Evolutionary conservation across 495 filamentous ascomycete species (phyloP), one percentile per base, ranked within the genome.

Genomic region (Neurospora sp.): DNA sequence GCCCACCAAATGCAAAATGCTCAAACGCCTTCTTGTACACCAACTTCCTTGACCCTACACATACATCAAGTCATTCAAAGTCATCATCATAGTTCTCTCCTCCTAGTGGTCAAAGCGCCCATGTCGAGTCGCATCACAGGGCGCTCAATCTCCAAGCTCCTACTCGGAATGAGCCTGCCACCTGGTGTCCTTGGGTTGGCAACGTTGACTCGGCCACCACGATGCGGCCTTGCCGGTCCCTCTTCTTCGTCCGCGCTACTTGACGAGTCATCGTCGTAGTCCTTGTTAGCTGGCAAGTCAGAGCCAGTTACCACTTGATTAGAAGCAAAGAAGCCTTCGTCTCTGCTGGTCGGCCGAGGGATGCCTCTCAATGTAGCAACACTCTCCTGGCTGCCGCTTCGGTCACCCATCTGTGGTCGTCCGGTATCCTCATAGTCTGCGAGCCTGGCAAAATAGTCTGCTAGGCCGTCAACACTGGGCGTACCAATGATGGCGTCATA

Each of bases 401-500:
- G 53, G 53, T 65, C 53, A 65, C 53, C 53, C 53, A 65, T 22
- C 9, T 35, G 27, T 37, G 44, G 59, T 22, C 78, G 79, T 35
- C 82, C 80, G 22, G 79, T 77, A 10, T 82, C 80, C 41, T 85
- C 81, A 53, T 85, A 86, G 16, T 79, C 79, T 9, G 82, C 83
- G 20, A 86, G 74, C 8, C 84, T 87, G 1, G 90, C 86, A 77
- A 99, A 99, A 77, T 99, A 99, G 76, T 97, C 96, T 2, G 94
- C 93, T 16, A 99, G 83, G 0, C 93, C 90, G 71, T 92, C 91
- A n/a, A 90, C 87, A 71, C 89, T 89, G n/a, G 88, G 88, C 71
- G 93, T 87, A 44, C 91, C 92, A n/a, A 97, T 89, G 69, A 98
- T 91, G 37, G 84, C 84, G 20, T 94, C 93, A 74, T 99, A 99